Percentiles rank a stretch among this genome's conserved stretches.
Evolutionary conservation across 176 grass and related monocot genomes (phyloP).

Genomic region (Areca catechu): DNA sequence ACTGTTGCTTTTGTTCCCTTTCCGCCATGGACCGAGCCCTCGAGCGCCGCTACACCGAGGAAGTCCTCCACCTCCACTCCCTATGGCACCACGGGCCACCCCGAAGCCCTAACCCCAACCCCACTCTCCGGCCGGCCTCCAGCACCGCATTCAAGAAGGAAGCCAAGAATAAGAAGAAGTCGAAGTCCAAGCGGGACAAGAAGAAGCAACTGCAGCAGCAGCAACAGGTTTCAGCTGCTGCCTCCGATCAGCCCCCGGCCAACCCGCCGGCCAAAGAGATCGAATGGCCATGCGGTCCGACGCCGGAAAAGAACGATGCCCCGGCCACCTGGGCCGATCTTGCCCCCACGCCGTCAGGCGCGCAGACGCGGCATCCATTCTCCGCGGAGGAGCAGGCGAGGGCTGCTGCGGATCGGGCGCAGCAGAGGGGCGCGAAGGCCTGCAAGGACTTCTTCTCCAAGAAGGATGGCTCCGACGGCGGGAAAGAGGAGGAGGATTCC

Average conservation of each 20-base stretch:
- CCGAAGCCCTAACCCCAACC: background rate
- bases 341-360: background rate
- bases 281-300: slow-evolving; percentile 5
- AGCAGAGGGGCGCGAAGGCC: slow-evolving; percentile 14
- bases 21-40: slow-evolving; percentile 3
- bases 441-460: slow-evolving; percentile 39
- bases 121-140: background rate
- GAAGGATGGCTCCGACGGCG: slow-evolving; percentile 19
- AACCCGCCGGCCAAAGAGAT: too few species aligned
- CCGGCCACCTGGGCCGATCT: slow-evolving; percentile 2
- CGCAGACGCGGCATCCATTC: background rate
- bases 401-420: slow-evolving; percentile 5
- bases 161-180: slow-evolving; percentile 4
- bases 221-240: too few species aligned
- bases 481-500: background rate
- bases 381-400: slow-evolving; percentile 6
- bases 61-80: slow-evolving; percentile 61
- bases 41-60: slow-evolving; percentile 27
- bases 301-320: slow-evolving; percentile 3
- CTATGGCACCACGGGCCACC: slow-evolving; percentile 46
- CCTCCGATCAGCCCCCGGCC: too few species aligned
- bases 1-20: too few species aligned
- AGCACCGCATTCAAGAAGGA: slow-evolving; percentile 3
- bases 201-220: background rate
- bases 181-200: background rate